Base-by-base conservation (phyloP, 2,329 filamentous ascomycete genomes). In the Talaromyces piceae region DNA sequence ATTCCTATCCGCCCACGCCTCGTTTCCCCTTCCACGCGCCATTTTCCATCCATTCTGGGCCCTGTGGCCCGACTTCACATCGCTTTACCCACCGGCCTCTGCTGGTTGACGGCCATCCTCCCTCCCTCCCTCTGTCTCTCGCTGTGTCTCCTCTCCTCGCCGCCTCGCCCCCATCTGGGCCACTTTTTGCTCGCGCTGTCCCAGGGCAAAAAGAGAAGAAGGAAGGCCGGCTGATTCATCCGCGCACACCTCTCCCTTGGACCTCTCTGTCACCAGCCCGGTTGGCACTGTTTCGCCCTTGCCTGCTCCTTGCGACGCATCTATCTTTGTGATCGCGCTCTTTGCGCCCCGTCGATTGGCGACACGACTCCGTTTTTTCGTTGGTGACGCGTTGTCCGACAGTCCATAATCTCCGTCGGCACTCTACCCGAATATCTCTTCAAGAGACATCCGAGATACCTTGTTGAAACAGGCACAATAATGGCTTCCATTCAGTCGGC, bases 401-500 rank as follows among this genome's bases (percentile, higher is more conserved):
- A n/a, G n/a, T n/a, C n/a, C n/a, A n/a, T n/a, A n/a, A n/a, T n/a
- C n/a, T n/a, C n/a, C n/a, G n/a, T n/a, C n/a, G n/a, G n/a, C n/a
- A n/a, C n/a, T n/a, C n/a, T n/a, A n/a, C 28, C 56, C 39, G 18
- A 37, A 37, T 37, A 37, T 16, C 31, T 16, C 20, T 5, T 12
- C n/a, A n/a, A n/a, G 41, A 9, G 25, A 25, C 4, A 18, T 25
- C 13, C 7, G 13, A 9, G 20, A 28, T 45, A 41, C 20, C 13
- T 26, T 20, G 5, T 63, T 57, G 58, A 39, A 41, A 37, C 37
- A 41, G 28, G 58, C 58, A 60, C 58, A 71, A 78, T 54, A 64
- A 94, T 94, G 88, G 84, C 88, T 68, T 91, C 87, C 57, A 83
- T 90, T 64, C 88, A 93, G 73, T 73, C 82, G 63, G 78, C 83